Evolutionary conservation across 139 green algal genomes (phyloP), one percentile per base, ranked within the genome.

Genomic region (Picochlorum sp.): DNA sequence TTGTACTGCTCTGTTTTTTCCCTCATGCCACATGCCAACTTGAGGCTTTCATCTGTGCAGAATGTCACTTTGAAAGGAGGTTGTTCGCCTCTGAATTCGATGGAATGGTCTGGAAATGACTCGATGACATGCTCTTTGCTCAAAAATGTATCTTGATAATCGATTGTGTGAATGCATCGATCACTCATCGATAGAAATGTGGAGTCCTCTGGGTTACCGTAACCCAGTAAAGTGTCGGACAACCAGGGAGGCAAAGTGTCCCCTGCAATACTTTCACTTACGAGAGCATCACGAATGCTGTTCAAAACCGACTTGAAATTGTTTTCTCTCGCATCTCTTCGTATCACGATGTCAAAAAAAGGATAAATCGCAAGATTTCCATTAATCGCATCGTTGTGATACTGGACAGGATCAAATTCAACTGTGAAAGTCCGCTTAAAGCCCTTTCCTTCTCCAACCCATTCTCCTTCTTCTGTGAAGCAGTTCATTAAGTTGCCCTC

Each of bases 301-400:
- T 95, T 88, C 37, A 99, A 83, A 68, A 99, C 88, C 3, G 90
- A 83, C 81, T 97, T 96, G 84, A 98, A 99, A 82, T 99, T 99
- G 83, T 98, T 99, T 73, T 98, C 93, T 81, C 95, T 92, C 31
- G 89, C 68, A 67, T 94, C 90, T 21, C 89, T 63, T 38, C 94
- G 71, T 74, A 98, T 76, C 21, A 97, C 49, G 34, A 98, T 54
- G 69, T 96, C 96, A 26, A 54, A 54, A 79, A 96, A 95, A 6
- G 57, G 54, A 74, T 96, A 96, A 26, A 92, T 71, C 65, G 95
- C 83, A 71, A 88, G 82, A 7, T 11, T 6, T 44, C 59, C 63
- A 21, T 68, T 74, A 62, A 31, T 16, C 11, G 85, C 67, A 75
- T 96, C 90, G 14, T 88, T 50, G 72, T 97, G 91, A 80, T 97